These are phyloP conservation scores for Cladophialophora carrionii DNA, from an alignment of 2,329 filamentous ascomycete genomes.

Conservation along the genomic window DNA sequence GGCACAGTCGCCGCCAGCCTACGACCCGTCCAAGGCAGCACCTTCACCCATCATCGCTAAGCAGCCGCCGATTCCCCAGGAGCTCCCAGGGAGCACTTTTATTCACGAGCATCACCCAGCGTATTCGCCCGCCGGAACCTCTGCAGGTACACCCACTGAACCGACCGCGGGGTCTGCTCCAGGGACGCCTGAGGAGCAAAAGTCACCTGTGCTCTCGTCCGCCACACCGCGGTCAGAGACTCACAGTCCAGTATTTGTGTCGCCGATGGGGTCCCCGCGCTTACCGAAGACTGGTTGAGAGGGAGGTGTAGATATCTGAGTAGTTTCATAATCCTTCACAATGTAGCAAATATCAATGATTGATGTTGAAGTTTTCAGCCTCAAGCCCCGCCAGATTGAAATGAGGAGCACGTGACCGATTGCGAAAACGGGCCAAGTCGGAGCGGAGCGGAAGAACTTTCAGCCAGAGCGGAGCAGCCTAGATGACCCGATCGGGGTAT, in stretches of 20 bases:
- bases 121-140: constrained; percentile 18
- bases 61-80: constrained; percentile 25
- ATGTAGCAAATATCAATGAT: neutral
- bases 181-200: constrained; percentile 39
- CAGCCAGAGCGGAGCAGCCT: neutral
- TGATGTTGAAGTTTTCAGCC: neutral
- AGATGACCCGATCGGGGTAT: neutral
- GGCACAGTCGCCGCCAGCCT: constrained; percentile 36
- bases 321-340: neutral
- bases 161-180: constrained; percentile 38
- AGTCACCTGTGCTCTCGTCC: constrained; percentile 32
- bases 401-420: neutral
- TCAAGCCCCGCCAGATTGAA: neutral
- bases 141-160: constrained; percentile 23
- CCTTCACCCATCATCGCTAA: neutral
- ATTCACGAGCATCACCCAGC: constrained; percentile 40
- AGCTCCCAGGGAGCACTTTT: constrained; percentile 39
- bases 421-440: constrained; percentile 8
- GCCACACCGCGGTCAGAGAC: constrained; percentile 25
- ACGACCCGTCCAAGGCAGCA: constrained; percentile 22
- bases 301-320: neutral
- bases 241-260: constrained; percentile 33
- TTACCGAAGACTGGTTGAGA: constrained; percentile 16
- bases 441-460: constrained; percentile 8
- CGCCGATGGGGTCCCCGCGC: constrained; percentile 30